phyloP scores from a whole-genome alignment of 139 green algal genomes.

The Helicosporidium sp. region DNA sequence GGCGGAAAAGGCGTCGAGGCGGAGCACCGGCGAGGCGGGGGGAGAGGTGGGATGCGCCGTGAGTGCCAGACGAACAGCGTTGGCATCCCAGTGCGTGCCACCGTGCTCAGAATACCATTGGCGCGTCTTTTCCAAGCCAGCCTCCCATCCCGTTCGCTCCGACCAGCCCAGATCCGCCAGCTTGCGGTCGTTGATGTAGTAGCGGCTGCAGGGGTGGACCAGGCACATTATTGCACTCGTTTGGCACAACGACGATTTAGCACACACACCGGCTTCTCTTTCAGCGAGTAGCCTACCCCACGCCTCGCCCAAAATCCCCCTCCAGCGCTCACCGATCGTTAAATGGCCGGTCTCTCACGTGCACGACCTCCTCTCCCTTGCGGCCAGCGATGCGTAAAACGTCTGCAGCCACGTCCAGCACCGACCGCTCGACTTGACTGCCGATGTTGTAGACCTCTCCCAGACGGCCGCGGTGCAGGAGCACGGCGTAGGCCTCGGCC shows the following conservation, averaged over 20 bases:
- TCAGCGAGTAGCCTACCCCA: no score
- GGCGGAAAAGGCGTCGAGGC: no score
- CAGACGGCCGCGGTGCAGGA: conserved; percentile 51
- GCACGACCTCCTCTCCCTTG: conserved; percentile 18
- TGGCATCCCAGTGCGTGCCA: conserved; percentile 3
- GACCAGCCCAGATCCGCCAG: conserved; percentile 74
- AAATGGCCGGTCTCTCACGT: conserved; percentile 61
- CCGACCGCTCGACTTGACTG: conserved; percentile 72
- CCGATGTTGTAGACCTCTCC: conserved; percentile 95
- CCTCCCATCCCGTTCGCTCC: conserved; percentile 68
- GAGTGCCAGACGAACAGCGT: no score
- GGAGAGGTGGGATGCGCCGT: no score
- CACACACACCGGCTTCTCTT: no score
- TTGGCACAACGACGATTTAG: neutral
- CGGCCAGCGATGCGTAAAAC: conserved; percentile 37
- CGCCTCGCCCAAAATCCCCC: neutral
- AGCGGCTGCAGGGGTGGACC: conserved; percentile 28
- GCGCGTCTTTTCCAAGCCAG: conserved; percentile 76
- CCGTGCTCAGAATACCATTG: conserved; percentile 67
- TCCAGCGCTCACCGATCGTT: conserved; percentile 41
- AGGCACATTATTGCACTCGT: neutral
- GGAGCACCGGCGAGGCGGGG: no score
- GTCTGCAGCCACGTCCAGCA: conserved; percentile 62
- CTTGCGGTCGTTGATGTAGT: conserved; percentile 89
- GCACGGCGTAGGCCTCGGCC: conserved; percentile 64